Percentiles rank a stretch among this genome's conserved stretches.
phyloP scores from a whole-genome alignment of 306 rosid genomes.

The Senna tora region DNA sequence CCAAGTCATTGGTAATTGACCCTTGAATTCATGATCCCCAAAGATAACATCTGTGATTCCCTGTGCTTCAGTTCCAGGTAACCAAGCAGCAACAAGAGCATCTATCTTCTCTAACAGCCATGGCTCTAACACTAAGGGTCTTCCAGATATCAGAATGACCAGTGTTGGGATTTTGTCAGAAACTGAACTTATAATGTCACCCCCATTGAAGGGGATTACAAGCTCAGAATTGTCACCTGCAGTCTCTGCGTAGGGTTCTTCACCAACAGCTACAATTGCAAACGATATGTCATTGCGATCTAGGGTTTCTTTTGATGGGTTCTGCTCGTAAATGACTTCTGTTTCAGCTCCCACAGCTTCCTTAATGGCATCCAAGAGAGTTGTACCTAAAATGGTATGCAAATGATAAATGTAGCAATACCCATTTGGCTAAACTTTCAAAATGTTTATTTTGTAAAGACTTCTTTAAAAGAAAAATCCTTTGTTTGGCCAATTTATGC shows the following conservation, averaged over 20 bases:
- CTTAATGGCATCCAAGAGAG: slow-evolving; percentile 80
- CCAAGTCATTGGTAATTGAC: slow-evolving; percentile 85
- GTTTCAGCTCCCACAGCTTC: slow-evolving; percentile 63
- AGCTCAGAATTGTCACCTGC: slow-evolving; percentile 67
- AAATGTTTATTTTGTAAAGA: too few species aligned
- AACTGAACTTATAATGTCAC: slow-evolving; percentile 57
- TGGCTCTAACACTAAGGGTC: slow-evolving; percentile 75
- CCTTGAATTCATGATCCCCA: slow-evolving; percentile 71
- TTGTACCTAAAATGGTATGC: slow-evolving; percentile 58
- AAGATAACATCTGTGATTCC: slow-evolving; percentile 84
- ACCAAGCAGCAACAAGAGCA: slow-evolving; percentile 88
- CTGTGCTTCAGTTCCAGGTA: slow-evolving; percentile 84
- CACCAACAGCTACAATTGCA: slow-evolving; percentile 83
- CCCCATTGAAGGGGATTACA: slow-evolving; percentile 61
- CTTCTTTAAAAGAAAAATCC: too few species aligned
- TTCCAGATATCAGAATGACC: slow-evolving; percentile 81
- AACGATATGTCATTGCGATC: slow-evolving; percentile 57
- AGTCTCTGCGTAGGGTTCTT: slow-evolving; percentile 73
- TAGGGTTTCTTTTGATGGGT: slow-evolving; percentile 61
- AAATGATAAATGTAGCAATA: slow-evolving; percentile 16
- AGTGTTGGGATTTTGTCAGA: slow-evolving; percentile 74
- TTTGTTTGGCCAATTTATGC: too few species aligned
- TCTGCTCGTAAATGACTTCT: slow-evolving; percentile 58
- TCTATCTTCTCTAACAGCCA: slow-evolving; percentile 61
- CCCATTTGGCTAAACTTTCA: too few species aligned